A percentile compares a stretch with the other conserved stretches of the same genome.
Conservation (phyloP, 768 basidiomycete genomes). For the Phaffia tasmanica region DNA sequence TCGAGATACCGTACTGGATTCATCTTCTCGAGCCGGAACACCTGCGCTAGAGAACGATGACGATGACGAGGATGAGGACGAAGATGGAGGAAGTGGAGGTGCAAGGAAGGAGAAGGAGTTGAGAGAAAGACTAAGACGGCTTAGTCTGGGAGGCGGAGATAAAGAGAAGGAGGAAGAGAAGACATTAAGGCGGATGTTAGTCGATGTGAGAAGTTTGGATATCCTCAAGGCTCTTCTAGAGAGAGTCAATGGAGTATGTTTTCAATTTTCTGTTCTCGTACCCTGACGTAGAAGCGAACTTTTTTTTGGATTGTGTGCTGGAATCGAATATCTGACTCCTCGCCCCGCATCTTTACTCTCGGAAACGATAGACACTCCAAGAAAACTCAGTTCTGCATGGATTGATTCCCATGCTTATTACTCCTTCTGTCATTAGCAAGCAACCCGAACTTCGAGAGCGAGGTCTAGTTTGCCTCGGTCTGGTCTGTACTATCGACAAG, state of each 20-base stretch:
- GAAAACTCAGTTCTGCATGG: conserved; percentile 64
- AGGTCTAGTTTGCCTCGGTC: conserved; percentile 64
- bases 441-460: conserved; percentile 60
- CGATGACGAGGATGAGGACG: not conserved
- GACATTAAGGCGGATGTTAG: not conserved
- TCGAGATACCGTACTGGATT: conserved; percentile 39
- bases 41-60: conserved; percentile 7
- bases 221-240: conserved; percentile 20
- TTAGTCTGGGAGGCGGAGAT: not conserved
- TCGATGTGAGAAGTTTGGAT: conserved; percentile 13
- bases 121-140: not conserved
- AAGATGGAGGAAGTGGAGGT: not conserved
- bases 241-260: conserved; percentile 22
- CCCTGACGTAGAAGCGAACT: not conserved
- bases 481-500: conserved; percentile 67
- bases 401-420: conserved; percentile 64
- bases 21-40: conserved; percentile 3
- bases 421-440: conserved; percentile 81
- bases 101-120: not conserved
- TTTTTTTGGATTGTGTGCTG: no score
- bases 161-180: conserved; percentile 8
- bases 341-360: not conserved
- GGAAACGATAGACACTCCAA: conserved; percentile 39
- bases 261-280: not conserved
- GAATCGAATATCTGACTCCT: not conserved